phyloP scores from a whole-genome alignment of 2,329 filamentous ascomycete species.

The Sporothrix globosa region DNA sequence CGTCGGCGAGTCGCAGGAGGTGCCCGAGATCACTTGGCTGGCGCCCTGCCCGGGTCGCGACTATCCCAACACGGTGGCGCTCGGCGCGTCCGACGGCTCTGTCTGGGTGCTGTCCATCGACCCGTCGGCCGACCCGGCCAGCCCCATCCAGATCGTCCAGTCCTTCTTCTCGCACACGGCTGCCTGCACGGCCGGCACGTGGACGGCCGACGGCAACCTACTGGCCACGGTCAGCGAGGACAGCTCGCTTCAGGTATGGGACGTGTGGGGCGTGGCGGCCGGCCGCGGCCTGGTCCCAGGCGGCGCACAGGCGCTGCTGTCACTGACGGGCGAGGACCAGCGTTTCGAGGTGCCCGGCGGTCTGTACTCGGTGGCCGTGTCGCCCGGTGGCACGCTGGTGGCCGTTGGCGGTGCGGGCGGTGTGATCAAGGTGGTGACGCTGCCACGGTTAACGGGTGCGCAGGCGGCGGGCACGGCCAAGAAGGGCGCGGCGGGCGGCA shows the following conservation, averaged over 20 bases:
- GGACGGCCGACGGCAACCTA: conserved; percentile 84
- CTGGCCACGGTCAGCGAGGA: conserved; percentile 90
- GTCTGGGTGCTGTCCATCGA: conserved; percentile 96
- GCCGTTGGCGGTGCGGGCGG: conserved; percentile 89
- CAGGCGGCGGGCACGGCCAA: conserved; percentile 26
- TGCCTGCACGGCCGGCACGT: conserved; percentile 84
- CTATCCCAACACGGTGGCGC: conserved; percentile 78
- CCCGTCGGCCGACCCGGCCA: conserved; percentile 55
- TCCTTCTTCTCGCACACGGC: conserved; percentile 89
- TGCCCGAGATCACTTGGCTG: conserved; percentile 95
- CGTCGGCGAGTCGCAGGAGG: conserved; percentile 80
- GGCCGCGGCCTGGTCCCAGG: conserved; percentile 51
- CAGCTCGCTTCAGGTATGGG: conserved; percentile 86
- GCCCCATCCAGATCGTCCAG: conserved; percentile 78
- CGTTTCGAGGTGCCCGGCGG: conserved; percentile 91
- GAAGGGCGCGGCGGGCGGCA: neutral
- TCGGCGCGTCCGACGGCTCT: conserved; percentile 87
- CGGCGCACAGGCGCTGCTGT: conserved; percentile 67
- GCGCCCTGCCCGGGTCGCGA: conserved; percentile 69
- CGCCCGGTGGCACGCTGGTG: conserved; percentile 76
- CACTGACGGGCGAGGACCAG: conserved; percentile 78
- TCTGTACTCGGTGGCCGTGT: conserved; percentile 82
- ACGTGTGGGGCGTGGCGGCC: conserved; percentile 80
- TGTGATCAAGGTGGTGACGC: conserved; percentile 78
- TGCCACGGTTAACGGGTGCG: conserved; percentile 63